Evolutionary conservation across 163 green algal genomes (phyloP), one percentile per base, ranked within the genome.

Genomic region (Scenedesmus sp.): DNA sequence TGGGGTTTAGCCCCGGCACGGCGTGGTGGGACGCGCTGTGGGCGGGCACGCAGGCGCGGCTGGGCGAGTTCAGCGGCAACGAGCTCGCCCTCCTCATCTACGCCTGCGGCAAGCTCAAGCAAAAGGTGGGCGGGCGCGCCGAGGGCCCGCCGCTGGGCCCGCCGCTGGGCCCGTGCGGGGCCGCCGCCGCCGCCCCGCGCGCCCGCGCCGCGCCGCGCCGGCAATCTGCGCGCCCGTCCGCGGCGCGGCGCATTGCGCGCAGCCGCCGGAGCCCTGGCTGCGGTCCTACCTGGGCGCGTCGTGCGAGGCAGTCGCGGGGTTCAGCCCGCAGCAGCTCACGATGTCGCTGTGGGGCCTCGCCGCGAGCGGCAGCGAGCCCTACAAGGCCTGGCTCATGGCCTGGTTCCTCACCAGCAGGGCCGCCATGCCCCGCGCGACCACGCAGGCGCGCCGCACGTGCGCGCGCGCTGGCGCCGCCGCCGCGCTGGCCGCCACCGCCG

Each of bases 361-460:
- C 2, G 31, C 34, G 2, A 26, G 28, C 17, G 64, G 54, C 13
- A n/a, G 13, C 3, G 4, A 28, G 18, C 75, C 75, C 31, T 53
- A 83, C 75, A 76, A 77, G 64, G 75, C 75, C 28, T 83, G 64
- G 64, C 56, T 83, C 26, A 77, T 83, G 75, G 20, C 26, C 4
- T 83, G 63, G 44, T 83, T 83, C 65, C 51, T 83, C 28, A 34
- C 45, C n/a, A 72, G 57, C 57, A 53, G n/a, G 26, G 54, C 31
- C 15, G 45, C 29, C 9, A 69, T 83, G 54, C 7, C 20, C 6
- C 11, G 14, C 2, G 64, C 54, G 1, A 26, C 34, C 10, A 75
- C 63, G 50, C 75, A 76, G 75, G 75, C 70, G 53, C 18, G 73
- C 24, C n/a, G 58, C n/a, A 6, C 6, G 54, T 57, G 31, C 18